Evolutionary conservation across 441 rosid genomes (phyloP).

Genomic region (Monsonia emarginata): DNA sequence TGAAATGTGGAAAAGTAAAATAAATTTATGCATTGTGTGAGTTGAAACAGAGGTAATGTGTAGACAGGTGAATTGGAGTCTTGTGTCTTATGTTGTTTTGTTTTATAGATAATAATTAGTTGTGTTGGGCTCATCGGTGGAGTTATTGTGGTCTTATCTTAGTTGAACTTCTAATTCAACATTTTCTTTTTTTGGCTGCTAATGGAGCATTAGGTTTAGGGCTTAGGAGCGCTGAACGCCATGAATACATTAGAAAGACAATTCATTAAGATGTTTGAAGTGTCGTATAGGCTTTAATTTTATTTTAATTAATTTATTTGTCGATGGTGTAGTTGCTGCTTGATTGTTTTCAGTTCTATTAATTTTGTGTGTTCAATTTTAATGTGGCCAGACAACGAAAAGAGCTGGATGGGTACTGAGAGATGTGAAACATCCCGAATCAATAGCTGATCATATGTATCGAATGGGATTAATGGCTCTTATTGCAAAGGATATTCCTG

Average conservation of each 20-base stretch:
- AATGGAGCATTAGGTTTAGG: neutral
- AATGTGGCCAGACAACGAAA: constrained; percentile 46
- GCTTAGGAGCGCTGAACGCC: neutral
- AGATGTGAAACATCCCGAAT: constrained; percentile 65
- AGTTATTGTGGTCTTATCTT: too few relatives aligned
- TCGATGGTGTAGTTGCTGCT: neutral
- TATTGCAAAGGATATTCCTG: constrained; percentile 63
- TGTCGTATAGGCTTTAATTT: too few relatives aligned
- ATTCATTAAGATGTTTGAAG: neutral
- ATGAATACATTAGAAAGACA: neutral
- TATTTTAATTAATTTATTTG: too few relatives aligned
- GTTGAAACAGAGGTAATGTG: too few relatives aligned
- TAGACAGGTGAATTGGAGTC: too few relatives aligned
- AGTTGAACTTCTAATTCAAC: too few relatives aligned
- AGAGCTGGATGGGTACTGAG: constrained; percentile 75
- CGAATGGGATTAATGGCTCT: constrained; percentile 88
- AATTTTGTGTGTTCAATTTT: neutral
- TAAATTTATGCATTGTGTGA: too few relatives aligned
- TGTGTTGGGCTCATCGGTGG: too few relatives aligned
- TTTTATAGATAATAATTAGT: too few relatives aligned
- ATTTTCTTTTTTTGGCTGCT: neutral
- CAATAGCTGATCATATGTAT: constrained; percentile 82
- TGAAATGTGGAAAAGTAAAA: too few relatives aligned
- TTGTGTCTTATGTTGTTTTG: too few relatives aligned
- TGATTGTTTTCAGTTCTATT: neutral